Conservation (phyloP, 2,329 filamentous ascomycete species). For the Bipolaris sorokiniana region DNA sequence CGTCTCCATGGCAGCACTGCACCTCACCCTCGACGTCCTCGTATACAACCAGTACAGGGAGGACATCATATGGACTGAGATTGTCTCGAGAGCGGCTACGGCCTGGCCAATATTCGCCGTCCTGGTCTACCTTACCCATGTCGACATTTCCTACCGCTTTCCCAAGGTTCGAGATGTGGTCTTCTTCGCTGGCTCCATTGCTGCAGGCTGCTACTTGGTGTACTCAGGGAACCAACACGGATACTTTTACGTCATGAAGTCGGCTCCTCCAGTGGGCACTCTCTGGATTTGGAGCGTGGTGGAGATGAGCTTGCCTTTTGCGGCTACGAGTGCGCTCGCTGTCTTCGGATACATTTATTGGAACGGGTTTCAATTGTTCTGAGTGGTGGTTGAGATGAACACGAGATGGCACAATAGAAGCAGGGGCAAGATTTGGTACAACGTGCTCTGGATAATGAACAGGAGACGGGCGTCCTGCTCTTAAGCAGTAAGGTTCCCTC, state of each 20-base stretch:
- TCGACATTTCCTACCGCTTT: constrained; percentile 51
- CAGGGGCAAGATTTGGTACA: background rate
- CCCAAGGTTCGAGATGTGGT: constrained; percentile 56
- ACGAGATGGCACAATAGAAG: background rate
- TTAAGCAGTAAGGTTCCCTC: background rate
- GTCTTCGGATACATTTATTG: constrained; percentile 61
- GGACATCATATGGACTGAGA: constrained; percentile 64
- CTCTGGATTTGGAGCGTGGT: constrained; percentile 94
- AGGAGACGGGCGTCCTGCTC: background rate
- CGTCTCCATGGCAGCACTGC: constrained; percentile 70
- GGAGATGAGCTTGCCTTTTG: constrained; percentile 76
- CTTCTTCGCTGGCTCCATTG: constrained; percentile 68
- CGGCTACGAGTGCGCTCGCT: constrained; percentile 61
- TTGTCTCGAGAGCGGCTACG: constrained; percentile 59
- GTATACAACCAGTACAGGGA: constrained; percentile 80
- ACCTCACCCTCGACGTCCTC: constrained; percentile 79
- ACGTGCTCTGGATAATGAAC: background rate
- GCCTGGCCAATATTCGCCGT: constrained; percentile 54
- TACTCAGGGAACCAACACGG: constrained; percentile 78
- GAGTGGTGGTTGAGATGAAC: background rate
- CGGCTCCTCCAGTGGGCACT: constrained; percentile 84
- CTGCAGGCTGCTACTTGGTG: constrained; percentile 78
- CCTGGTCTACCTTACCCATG: constrained; percentile 54
- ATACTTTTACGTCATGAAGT: constrained; percentile 91
- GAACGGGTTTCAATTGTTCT: constrained; percentile 60